Evolutionary conservation across 345 rosid genomes (phyloP), one percentile per base, ranked within the genome.

Genomic region (Eucalyptus sideroxylon): DNA sequence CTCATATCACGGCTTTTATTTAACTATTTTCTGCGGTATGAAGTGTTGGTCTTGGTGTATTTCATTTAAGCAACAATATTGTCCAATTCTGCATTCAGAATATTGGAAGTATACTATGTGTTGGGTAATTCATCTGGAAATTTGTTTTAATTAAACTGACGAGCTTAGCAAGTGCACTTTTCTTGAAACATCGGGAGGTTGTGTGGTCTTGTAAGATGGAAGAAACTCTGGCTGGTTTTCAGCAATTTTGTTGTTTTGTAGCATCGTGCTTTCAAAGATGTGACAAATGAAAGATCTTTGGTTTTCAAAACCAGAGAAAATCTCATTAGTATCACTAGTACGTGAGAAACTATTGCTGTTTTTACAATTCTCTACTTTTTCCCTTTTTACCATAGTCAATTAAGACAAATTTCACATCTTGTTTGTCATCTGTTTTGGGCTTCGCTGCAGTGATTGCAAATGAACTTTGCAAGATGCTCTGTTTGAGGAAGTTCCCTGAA

Each of bases 401-500:
- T 37, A 21, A 77, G 85, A 77, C 85, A 21, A 40, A 40, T 77
- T 77, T 27, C 27, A 77, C 30, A 40, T 77, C 8, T 77, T 40
- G 85, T 77, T 77, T 11, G 47, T 77, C 47, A 77, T 86, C 37
- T 17, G 21, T 27, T 77, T 77, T 40, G 47, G 85, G 85, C 30
- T 86, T 77, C 83, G 86, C 53, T 88, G 87, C 91, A 92, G 94
- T 90, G 60, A 88, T 93, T 87, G 90, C 82, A 50, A 91, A 91
- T 72, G 80, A 86, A 86, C 89, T 93, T 34, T 89, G 65, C 50
- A 93, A 91, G 91, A 90, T 86, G 81, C 93, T 92, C 60, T 91
- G 93, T 88, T 45, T 93, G 93, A 91, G 88, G 88, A 45, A 60
- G 50, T 88, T 92, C 50, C 93, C 93, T 10, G 92, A 90, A 81